A percentile compares a stretch with the other conserved stretches of the same genome.
Conservation (phyloP, 768 basidiomycete species). For the Termitomyces sp. region DNA sequence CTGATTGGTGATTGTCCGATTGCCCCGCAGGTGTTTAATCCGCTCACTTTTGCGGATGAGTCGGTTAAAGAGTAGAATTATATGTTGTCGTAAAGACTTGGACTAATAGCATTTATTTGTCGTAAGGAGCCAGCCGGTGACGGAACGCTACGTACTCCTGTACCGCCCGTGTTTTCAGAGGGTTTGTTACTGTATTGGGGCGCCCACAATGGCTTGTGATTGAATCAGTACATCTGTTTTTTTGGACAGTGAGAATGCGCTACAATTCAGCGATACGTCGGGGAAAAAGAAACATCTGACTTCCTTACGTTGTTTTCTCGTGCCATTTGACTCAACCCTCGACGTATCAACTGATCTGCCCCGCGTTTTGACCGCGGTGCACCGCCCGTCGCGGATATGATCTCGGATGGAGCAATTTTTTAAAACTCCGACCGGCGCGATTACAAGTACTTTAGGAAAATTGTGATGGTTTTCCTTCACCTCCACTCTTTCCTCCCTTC, state of each 20-base stretch:
- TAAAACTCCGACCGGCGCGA: slow-evolving; percentile 33
- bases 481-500: slow-evolving; percentile 28
- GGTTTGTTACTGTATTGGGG: neutral
- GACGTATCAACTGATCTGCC: slow-evolving; percentile 8
- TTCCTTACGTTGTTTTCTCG: too few relatives aligned
- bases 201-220: neutral
- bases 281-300: too few relatives aligned
- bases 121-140: neutral
- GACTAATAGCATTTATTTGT: neutral
- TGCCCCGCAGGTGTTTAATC: slow-evolving; percentile 37
- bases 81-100: neutral
- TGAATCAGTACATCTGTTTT: neutral
- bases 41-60: slow-evolving; percentile 40
- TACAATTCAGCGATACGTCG: too few relatives aligned
- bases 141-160: neutral
- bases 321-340: neutral
- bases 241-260: neutral
- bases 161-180: neutral
- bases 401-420: slow-evolving; percentile 28
- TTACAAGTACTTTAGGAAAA: slow-evolving; percentile 26
- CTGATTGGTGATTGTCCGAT: slow-evolving; percentile 9
- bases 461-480: slow-evolving; percentile 23
- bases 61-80: slow-evolving; percentile 29
- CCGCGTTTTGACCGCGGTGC: slow-evolving; percentile 8
- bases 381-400: slow-evolving; percentile 17